Base-by-base conservation (phyloP, 2,329 filamentous ascomycete genomes). In the Claviceps capensis region DNA sequence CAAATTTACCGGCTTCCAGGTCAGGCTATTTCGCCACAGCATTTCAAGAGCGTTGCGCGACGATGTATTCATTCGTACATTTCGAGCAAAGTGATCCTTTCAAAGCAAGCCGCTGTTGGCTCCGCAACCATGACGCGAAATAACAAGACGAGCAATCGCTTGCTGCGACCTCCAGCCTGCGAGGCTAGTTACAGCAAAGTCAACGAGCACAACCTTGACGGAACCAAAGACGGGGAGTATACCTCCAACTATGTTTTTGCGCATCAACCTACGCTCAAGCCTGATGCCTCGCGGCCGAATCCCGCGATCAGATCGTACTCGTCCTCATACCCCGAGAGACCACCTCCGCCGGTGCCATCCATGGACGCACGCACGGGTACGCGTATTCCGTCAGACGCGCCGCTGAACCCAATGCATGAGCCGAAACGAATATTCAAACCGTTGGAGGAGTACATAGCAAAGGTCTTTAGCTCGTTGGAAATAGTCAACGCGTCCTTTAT, bases 401-500 rank as follows among this genome's bases (percentile, higher is more conserved):
- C 13, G 8, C 19, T 6, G n/a, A 50, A 50, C 16, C 46, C 51
- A 8, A 55, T 58, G 2, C 56, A 56, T 19, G 74, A 73, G 3
- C 67, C 74, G 2, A 81, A 77, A 60, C 73, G 71, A 40, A 79
- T 91, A 11, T 95, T 95, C 65, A 82, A 79, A 54, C 75, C 76
- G 5, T 64, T 95, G 14, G 88, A 95, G 66, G 84, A 89, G 55
- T 91, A 93, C 61, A 76, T 95, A 42, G 69, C 81, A 48, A 66
- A 69, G 19, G 84, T 78, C 58, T 86, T 94, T 60, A 76, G 78
- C 51, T 82, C 82, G 0, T 82, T 82, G 58, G 76, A 85, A 50
- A 82, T 78, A 56, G 67, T 95, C n/a, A 94, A 93, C 63, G 73
- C 72, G 14, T 90, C 88, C 0, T 95, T 95, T 62, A 70, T 76